Base-by-base conservation (phyloP, 2,329 filamentous ascomycete species). In the Neonectria punicea region DNA sequence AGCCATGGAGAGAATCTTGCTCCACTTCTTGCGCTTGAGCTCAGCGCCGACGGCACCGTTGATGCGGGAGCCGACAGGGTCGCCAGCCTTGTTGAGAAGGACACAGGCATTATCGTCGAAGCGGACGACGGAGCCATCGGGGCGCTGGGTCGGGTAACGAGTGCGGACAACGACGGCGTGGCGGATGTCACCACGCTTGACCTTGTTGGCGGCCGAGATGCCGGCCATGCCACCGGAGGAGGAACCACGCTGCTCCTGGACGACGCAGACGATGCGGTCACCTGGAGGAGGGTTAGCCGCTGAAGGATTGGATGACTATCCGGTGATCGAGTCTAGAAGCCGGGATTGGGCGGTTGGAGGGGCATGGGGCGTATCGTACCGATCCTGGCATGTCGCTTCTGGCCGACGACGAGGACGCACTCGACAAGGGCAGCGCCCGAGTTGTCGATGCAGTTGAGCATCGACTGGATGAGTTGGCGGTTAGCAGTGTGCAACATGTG, bases 381-480 rank as follows among this genome's bases (percentile, higher is more conserved):
- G 77, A 99, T 94, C 77, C 90, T 91, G 65, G 95, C 96, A 76
- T 91, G 89, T 72, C 90, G 86, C 84, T 98, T 97, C 84, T 95
- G 96, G 77, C 93, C 93, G 76, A 99, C 85, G 68, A 98, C 92
- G 79, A 95, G 92, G 79, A 92, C 93, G 84, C 96, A 99, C 85
- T 99, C 96, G 83, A 98, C 96, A 72, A 99, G 87, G 75, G 96
- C 94, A 73, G 96, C 96, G 79, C 96, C 96, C 71, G 96, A 98
- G 86, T 98, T 99, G 91, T 99, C 96, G 89, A 99, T 98, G 90
- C 96, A 98, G 84, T 96, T 98, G 76, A 99, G 89, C 89, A 99
- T 93, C 79, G 94, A 92, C 96, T 98, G 73, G 0, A 8, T 34
- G 10, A 0, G 56, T 76, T 14, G 75, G 69, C n/a, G 36, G 25